Evolutionary conservation across 2,329 filamentous ascomycete species (phyloP), one percentile per base, ranked within the genome.

Genomic region (Alternaria arbusti): DNA sequence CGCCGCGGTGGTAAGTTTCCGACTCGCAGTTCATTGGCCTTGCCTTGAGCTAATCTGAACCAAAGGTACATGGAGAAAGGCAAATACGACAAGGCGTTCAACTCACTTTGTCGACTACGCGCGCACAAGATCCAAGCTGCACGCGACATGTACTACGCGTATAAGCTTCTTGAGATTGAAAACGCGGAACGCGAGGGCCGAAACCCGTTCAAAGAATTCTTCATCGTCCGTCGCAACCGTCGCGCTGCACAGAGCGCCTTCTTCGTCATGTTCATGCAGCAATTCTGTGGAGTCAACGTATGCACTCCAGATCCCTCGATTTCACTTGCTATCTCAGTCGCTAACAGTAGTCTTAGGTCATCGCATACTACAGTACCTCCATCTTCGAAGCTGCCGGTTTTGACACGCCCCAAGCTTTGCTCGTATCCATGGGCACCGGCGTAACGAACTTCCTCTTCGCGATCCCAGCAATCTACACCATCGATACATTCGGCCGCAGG

Each of bases 81-180:
- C n/a, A 77, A 73, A 54, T 78, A 73, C 61, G 74, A 74, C 55
- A 73, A 73, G 23, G 76, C 76, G 7, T 78, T 77, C 57, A 5
- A 65, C 1, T 70, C 76, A 7, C 71, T 78, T 86, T 73, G 85
- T 84, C 7, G 87, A 84, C 50, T 90, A 76, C 83, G 86, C 5
- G 81, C 81, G 23, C 82, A 83, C 22, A 81, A 85, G 13, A 79
- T 88, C 17, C 85, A 87, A 63, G 86, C 86, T 2, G 85, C 85
- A 1, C 78, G 86, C 40, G 86, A 88, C 64, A 82, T 85, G 67
- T 88, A 86, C 79, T 87, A 88, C 70, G 77, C 76, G 2, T 74
- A 75, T 46, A 74, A 76, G 47, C 67, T 79, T 56, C 78, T 73
- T 64, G 77, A 74, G 68, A 78, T 74, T 54, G 81, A 77, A 70